These are phyloP conservation scores for Taiozyma onychis DNA, from an alignment of 1,139 yeast genomes.

Conservation along the genomic window DNA sequence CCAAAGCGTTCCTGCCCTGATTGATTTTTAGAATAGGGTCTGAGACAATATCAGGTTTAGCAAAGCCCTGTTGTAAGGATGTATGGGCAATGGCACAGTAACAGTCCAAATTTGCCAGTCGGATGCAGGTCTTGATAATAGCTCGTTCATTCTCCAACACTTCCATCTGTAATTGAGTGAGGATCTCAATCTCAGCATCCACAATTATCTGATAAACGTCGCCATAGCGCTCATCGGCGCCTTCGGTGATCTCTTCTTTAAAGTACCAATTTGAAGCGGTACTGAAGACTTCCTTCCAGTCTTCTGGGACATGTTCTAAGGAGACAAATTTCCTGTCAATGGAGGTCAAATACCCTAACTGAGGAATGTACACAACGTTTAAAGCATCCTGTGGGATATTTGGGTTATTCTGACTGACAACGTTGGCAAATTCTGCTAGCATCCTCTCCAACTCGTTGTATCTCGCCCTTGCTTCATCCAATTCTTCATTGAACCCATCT, in stretches of 20 bases:
- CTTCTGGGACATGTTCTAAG: neutral
- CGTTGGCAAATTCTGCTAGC: constrained; percentile 25
- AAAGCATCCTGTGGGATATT: constrained; percentile 16
- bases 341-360: constrained; percentile 35
- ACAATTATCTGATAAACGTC: constrained; percentile 36
- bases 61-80: constrained; percentile 29
- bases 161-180: constrained; percentile 29
- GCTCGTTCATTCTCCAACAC: constrained; percentile 19
- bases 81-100: constrained; percentile 32
- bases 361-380: constrained; percentile 35
- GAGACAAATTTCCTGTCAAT: constrained; percentile 6
- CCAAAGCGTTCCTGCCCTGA: constrained; percentile 36
- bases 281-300: constrained; percentile 35
- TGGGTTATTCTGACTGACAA: constrained; percentile 9
- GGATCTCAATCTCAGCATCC: constrained; percentile 38
- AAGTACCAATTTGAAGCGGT: constrained; percentile 34
- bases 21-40: constrained; percentile 21
- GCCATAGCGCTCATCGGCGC: constrained; percentile 35
- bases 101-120: constrained; percentile 35
- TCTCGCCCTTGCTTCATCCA: constrained; percentile 29
- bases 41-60: constrained; percentile 32
- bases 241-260: constrained; percentile 28
- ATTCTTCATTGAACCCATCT: constrained; percentile 25
- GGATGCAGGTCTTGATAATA: constrained; percentile 20
- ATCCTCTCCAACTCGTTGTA: constrained; percentile 34